Conservation (phyloP, 2,329 filamentous ascomycete species). For the Venturiaceae sp. region DNA sequence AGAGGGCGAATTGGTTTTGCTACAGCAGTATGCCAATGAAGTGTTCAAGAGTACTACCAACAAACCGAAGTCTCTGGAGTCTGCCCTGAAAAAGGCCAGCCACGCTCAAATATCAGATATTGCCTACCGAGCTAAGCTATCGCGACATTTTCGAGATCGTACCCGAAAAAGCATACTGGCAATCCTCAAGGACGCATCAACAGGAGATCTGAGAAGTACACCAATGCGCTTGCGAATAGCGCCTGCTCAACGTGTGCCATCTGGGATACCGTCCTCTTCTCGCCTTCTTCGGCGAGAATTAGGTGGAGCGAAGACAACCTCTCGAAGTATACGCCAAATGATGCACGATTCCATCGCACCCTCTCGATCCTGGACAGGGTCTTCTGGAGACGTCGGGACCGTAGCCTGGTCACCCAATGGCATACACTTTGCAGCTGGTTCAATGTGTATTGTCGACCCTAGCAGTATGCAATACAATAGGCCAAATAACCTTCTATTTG, state of each 20-base stretch:
- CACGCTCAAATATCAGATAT: background rate
- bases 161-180: background rate
- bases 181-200: background rate
- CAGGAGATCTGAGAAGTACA: background rate
- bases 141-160: background rate
- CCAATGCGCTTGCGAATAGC: background rate
- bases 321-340: background rate
- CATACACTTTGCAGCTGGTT: slow-evolving; percentile 45
- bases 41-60: background rate
- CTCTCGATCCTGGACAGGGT: slow-evolving; percentile 42
- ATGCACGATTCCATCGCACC: slow-evolving; percentile 30
- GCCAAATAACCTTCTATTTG: slow-evolving; percentile 46
- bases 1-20: background rate
- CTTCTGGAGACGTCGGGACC: slow-evolving; percentile 47
- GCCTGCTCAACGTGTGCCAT: background rate
- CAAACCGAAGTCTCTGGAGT: background rate
- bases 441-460: slow-evolving; percentile 44
- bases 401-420: slow-evolving; percentile 48
- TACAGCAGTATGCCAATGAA: background rate
- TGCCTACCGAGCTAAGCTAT: background rate
- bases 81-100: background rate
- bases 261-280: background rate
- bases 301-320: background rate
- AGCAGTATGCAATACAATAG: slow-evolving; percentile 52
- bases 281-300: slow-evolving; percentile 1